Evolutionary conservation across 2,329 filamentous ascomycete genomes (phyloP), one percentile per base, ranked within the genome.

Genomic region (Alternaria burnsii): DNA sequence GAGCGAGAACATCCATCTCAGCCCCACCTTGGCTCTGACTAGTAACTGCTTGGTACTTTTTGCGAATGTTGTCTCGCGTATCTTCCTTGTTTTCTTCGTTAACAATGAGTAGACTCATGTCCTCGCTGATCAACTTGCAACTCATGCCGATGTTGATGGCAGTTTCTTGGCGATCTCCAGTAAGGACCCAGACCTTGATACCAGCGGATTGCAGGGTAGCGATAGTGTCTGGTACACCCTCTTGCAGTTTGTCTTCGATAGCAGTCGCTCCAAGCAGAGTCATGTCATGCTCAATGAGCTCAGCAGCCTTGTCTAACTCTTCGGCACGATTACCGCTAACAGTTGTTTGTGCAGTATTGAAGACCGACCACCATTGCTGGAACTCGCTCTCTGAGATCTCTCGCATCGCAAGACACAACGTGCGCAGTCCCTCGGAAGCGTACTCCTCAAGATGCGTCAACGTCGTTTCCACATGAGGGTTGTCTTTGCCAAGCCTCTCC

Each of bases 111-210:
- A 99, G 86, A 74, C 95, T 97, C 95, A 99, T 99, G 72, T 99
- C 96, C 80, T 99, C 95, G 68, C 93, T 97, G 62, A 99, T 92
- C 51, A 99, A 86, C 81, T 98, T 98, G 82, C 95, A 99, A 78
- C 93, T 97, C 95, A 99, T 99, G 66, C 96, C 95, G 69, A 99
- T 99, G 78, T 99, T 99, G 86, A 99, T 99, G 58, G 95, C 95
- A 28, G 95, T 99, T 80, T 99, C 95, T 80, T 99, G 96, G 72
- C 95, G 88, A 83, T 99, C 95, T 71, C 95, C 95, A 40, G 95
- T 99, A 78, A 99, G 81, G 20, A 99, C 95, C 95, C 95, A 99
- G 56, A 99, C 90, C 81, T 99, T 99, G 84, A 99, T 98, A 54
- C 94, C 94, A 24, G 96, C 95, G 66, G 94, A 92, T 79, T 99